Evolutionary conservation across 2,329 filamentous ascomycete genomes (phyloP), one percentile per base, ranked within the genome.

Genomic region (Sporothrix phasma): DNA sequence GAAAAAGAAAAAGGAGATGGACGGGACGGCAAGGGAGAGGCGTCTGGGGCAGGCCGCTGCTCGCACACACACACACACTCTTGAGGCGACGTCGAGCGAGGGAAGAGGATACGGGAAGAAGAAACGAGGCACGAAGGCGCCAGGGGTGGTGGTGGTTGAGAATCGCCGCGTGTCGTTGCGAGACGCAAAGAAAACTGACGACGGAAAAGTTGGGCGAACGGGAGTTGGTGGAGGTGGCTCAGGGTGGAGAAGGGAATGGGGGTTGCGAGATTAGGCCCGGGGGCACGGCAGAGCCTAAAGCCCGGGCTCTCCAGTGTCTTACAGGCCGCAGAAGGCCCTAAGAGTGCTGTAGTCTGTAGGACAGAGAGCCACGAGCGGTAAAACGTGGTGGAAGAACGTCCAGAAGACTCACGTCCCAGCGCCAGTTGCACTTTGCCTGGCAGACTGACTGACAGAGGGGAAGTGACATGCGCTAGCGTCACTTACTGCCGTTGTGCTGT

Each of bases 151-250:
- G 29, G 60, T 26, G n/a, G 43, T 22, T 47, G 49, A 15, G 31
- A 46, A 56, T 63, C 47, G 61, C 49, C 24, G 47, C 58, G 58
- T 45, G 56, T 51, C 46, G 63, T 34, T 37, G 49, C 37, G 61
- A 51, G 63, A 61, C 46, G 26, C 31, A 17, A 29, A 46, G 54
- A 46, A 43, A 58, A 29, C 47, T 37, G 45, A 54, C 34, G 19
- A 43, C 29, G 37, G 47, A 51, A 61, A 64, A 64, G 45, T n/a
- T 64, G 43, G 62, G 62, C 56, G 56, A 59, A 49, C 53, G 46
- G 43, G 62, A 47, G n/a, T 39, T 24, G 51, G 51, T 31, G 62
- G 41, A 59, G 62, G 62, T 37, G 45, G 34, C 37, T 56, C 41
- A 39, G 58, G 58, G 41, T 47, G 63, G 39, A 61, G 58, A 60